Percentiles rank a stretch among this genome's conserved stretches.
phyloP scores from a whole-genome alignment of 768 basidiomycete genomes.

The Leucosporidium scottii region DNA sequence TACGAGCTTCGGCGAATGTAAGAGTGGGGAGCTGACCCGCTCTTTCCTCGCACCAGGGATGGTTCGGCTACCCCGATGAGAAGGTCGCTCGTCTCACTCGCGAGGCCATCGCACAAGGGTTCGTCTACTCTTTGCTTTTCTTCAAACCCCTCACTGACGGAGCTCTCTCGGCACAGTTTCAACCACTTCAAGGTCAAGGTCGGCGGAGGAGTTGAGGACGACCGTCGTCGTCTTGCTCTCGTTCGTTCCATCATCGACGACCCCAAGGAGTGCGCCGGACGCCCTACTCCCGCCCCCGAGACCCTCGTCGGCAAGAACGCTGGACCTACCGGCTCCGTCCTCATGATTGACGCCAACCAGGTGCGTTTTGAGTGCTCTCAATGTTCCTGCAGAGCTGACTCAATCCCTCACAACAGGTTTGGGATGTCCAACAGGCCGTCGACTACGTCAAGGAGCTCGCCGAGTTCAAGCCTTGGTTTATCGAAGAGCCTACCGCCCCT shows the following conservation, averaged over 20 bases:
- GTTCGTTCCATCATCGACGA: constrained; percentile 95
- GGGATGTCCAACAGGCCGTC: constrained; percentile 88
- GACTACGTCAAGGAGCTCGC: constrained; percentile 76
- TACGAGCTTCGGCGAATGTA: neutral
- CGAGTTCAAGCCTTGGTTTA: constrained; percentile 88
- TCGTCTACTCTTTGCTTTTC: neutral
- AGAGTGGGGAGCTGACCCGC: neutral
- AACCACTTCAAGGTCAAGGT: constrained; percentile 99
- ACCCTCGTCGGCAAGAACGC: constrained; percentile 82
- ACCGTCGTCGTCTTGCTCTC: constrained; percentile 75
- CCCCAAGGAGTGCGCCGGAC: constrained; percentile 59
- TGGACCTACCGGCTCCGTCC: constrained; percentile 82
- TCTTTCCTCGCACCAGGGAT: constrained; percentile 29
- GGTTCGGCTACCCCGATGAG: constrained; percentile 74
- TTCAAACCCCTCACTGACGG: neutral
- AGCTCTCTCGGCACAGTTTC: constrained; percentile 47
- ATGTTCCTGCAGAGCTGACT: neutral
- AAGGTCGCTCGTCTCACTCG: constrained; percentile 76
- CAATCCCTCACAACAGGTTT: constrained; percentile 47
- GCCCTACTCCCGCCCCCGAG: constrained; percentile 54
- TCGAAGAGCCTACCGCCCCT: constrained; percentile 87
- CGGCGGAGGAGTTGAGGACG: constrained; percentile 70
- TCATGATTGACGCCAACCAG: constrained; percentile 98
- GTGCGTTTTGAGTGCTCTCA: neutral
- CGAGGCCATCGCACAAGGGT: constrained; percentile 69